Evolutionary conservation across 148 eudicot species (phyloP), one percentile per base, ranked within the genome.

Genomic region (Fagopyrum homotropicum): DNA sequence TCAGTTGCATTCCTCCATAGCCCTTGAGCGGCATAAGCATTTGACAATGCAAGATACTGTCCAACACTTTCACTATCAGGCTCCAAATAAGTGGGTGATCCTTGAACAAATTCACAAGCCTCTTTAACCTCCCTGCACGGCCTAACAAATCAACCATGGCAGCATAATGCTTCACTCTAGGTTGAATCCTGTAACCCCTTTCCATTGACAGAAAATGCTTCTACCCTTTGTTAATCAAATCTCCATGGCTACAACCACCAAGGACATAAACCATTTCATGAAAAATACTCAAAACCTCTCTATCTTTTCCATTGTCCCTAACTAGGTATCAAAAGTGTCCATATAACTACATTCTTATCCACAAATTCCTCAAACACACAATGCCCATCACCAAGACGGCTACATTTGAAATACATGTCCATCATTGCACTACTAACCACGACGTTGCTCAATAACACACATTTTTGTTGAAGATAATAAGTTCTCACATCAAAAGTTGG

Each of bases 331-430:
- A 95, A 81, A 72, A 93, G 79, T 72, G 93, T 89, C 97, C 98
- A 95, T 9, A 90, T 92, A 69, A 95, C 76, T 29, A 92, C 92
- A 81, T 92, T 92, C 80, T 81, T 87, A 14, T 85, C 84, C 10
- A 77, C 55, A 61, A 89, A 81, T 73, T 78, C 84, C 40, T 76
- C 73, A 72, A 95, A 90, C 47, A 92, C 89, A 57, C 59, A 71
- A 81, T 80, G 88, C 26, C 91, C 96, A 73, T 89, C 96, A 45
- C n/a, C 61, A 11, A 81, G 90, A 82, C 87, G 77, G 78, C 98
- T 90, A 76, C 97, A 89, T 78, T 94, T 94, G 77, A 90, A 90
- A 83, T 92, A 95, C 98, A 95, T 92, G 74, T 90, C 96, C 82
- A 92, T 89, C 11, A 95, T 88, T 68, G 98, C 89, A 84, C 96